Base-by-base conservation (phyloP, 2,329 filamentous ascomycete species). In the Ascocoryne sarcoides region DNA sequence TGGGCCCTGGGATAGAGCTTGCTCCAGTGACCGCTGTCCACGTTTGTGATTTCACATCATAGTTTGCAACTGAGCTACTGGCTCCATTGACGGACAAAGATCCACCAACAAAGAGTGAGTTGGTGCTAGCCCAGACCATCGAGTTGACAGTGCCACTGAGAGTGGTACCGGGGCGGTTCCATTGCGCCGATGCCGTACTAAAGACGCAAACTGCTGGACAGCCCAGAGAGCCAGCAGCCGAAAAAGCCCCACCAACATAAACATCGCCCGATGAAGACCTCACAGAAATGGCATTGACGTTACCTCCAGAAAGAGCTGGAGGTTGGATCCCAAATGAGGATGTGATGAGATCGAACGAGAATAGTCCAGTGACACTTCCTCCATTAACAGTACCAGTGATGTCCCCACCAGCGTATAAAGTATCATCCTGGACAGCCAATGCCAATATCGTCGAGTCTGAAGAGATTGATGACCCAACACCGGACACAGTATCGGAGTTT, bases 151-250 rank as follows among this genome's bases (percentile, higher is more conserved):
- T 73, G 4, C 92, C 90, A 35, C 66, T 67, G 12, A 96, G 62
- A 42, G 75, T 79, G 32, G 73, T 75, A 7, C 87, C 88, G 10
- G 88, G 84, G 28, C 82, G 76, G 54, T 73, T 82, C 90, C 90
- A 98, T 54, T 89, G 82, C 10, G 71, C 73, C 4, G 71, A 70
- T 5, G 75, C 66, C 2, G 79, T 76, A 57, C 83, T 79, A 64
- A 84, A 94, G 44, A 82, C 68, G 63, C 92, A 98, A 17, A 98
- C 75, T 34, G 77, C 80, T 3, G 82, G 79, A 59, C 92, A 98
- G 31, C 76, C 79, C 20, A 96, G 72, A 4, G 82, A 81, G 19
- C 92, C 92, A 14, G 88, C 92, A 21, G 75, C 76, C n/a, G 76
- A 69, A 57, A 96, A 98, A 8, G 75, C 77, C 21, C 92, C 92